Percentiles rank a stretch among this genome's conserved stretches.
These are phyloP conservation scores for Coemansia sp. DNA, from an alignment of 192 early-diverging fungal genomes.

Conservation along the genomic window DNA sequence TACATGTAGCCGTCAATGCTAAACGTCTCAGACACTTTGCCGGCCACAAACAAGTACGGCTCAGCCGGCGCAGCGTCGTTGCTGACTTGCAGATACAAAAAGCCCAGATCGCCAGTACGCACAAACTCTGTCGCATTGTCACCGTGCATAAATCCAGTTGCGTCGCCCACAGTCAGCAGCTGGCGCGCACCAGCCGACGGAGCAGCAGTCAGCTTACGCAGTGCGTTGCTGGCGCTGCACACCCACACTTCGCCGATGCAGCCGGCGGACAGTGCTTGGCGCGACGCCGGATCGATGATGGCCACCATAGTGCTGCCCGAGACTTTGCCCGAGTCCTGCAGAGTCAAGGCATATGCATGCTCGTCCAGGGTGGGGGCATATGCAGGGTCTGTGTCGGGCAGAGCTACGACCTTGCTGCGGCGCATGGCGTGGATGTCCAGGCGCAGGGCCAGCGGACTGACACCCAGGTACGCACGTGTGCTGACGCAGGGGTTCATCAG, in stretches of 20 bases:
- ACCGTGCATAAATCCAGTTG: constrained; percentile 56
- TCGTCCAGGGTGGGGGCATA: constrained; percentile 35
- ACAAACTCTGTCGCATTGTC: constrained; percentile 63
- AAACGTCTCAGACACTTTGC: constrained; percentile 70
- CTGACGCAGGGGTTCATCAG: constrained; percentile 77
- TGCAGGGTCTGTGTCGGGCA: constrained; percentile 26
- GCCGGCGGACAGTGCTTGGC: constrained; percentile 63
- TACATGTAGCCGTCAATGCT: constrained; percentile 68
- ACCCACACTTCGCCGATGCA: constrained; percentile 89
- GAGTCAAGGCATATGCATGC: constrained; percentile 54
- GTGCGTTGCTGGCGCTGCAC: constrained; percentile 52
- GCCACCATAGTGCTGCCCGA: constrained; percentile 78
- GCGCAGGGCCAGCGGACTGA: constrained; percentile 65
- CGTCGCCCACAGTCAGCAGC: constrained; percentile 15
- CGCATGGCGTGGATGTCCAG: constrained; percentile 67
- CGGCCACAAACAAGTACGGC: constrained; percentile 76
- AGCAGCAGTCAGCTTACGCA: constrained; percentile 24
- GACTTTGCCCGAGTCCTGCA: constrained; percentile 76
- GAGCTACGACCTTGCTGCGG: constrained; percentile 61
- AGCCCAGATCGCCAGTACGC: constrained; percentile 81
- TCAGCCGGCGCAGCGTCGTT: constrained; percentile 57
- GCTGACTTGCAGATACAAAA: constrained; percentile 72
- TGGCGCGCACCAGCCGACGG: constrained; percentile 10
- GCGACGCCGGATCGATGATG: constrained; percentile 78
- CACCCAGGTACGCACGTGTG: constrained; percentile 76